Conservation (phyloP, 208 protist genomes). For the Lotmaria passim region DNA sequence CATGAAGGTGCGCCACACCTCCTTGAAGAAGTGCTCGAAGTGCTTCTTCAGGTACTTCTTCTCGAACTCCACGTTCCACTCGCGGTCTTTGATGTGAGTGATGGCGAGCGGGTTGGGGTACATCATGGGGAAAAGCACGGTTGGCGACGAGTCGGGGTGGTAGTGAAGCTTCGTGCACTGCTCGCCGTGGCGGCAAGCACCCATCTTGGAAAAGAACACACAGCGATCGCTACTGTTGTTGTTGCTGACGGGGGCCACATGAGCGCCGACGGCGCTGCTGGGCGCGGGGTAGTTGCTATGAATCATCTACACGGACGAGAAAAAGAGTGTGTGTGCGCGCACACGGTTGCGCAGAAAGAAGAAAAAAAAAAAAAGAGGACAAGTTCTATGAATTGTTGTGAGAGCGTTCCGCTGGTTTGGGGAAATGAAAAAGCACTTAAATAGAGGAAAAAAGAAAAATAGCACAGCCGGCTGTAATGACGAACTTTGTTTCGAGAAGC, state of each 20-base stretch:
- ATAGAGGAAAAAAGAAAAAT: no score
- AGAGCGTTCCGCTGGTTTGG: no score
- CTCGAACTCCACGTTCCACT: constrained; percentile 67
- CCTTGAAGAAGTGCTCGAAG: constrained; percentile 98
- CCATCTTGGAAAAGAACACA: constrained; percentile 98
- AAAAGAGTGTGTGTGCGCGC: neutral
- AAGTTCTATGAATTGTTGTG: no score
- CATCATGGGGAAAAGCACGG: constrained; percentile 96
- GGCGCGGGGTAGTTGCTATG: constrained; percentile 6
- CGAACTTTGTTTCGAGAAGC: no score
- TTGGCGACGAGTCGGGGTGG: constrained; percentile 92
- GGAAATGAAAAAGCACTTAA: no score
- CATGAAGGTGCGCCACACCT: constrained; percentile 94
- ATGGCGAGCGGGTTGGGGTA: constrained; percentile 93
- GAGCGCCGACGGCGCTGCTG: neutral
- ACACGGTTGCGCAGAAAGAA: neutral
- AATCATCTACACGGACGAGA: neutral
- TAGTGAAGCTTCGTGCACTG: constrained; percentile 96
- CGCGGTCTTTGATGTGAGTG: constrained; percentile 62
- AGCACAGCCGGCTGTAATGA: no score
- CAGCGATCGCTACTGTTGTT: constrained; percentile 59
- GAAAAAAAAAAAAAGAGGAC: neutral
- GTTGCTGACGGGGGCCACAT: neutral
- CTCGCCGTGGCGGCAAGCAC: constrained; percentile 98
- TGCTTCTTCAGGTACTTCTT: constrained; percentile 92